Base-by-base conservation (phyloP, 2,329 filamentous ascomycete species). In the Pezicula carpinea region DNA sequence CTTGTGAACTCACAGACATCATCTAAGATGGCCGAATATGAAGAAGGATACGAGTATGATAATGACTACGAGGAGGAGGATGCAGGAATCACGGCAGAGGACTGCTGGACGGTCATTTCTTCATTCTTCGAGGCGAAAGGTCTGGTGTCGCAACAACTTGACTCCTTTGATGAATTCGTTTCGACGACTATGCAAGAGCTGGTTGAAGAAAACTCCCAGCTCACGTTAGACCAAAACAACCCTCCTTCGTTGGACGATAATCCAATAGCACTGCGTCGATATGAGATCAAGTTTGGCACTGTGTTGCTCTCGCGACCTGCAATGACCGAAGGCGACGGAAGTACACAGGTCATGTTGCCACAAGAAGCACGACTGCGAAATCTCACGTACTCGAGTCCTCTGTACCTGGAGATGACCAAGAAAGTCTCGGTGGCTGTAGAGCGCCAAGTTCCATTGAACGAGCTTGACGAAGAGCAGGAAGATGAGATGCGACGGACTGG, bases 151-250 rank as follows among this genome's bases (percentile, higher is more conserved):
- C 92, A 99, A 70, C 93, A 99, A 73, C 84, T 97, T 53, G 92
- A 97, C 66, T 99, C 95, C 0, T 99, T 96, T 70, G 90, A 99
- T 70, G 91, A 97, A 65, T 99, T 99, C 63, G 91, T 93, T 48
- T 84, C 86, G 50, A 90, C 88, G 18, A 96, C 91, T 0, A 92
- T 99, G 69, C 91, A 97, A 64, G 89, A 96, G 60, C 82, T 99
- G 50, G 87, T 99, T 50, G 85, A 90, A 61, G 93, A 97, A 67
- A 92, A 96, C 65, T 89, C 88, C 34, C 82, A 85, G 56, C 85
- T 97, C 52, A 90, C 88, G n/a, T 81, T 99, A 55, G 93, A 99
- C 64, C 89, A 96, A 67, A 92, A 90, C 52, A 85, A 91, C 53
- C 87, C 90, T 4, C 83, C 85, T 26, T 79, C 81, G 49, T 77